Base-by-base conservation (phyloP, 148 eudicot genomes). In the Vaccinium macrocarpon region DNA sequence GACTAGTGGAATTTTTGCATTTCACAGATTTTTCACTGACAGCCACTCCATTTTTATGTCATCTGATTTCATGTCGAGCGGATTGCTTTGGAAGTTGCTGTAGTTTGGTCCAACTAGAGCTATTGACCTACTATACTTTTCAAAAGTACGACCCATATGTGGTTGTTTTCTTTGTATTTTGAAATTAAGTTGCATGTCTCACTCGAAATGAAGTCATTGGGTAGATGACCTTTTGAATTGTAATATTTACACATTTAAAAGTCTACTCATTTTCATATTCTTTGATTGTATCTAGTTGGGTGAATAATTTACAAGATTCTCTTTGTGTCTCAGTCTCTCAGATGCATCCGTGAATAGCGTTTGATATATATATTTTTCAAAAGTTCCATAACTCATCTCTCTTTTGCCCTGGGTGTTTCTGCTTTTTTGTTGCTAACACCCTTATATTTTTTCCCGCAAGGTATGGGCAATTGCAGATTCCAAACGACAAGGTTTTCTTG, bases 391-490 rank as follows among this genome's bases (percentile, higher is more conserved):
- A 2, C 11, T 38, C 13, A 11, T n/a, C 74, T 46, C 82, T 62
- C 72, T 62, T 61, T 23, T 50, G 71, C 14, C 76, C 29, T 50
- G 21, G 13, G 14, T 42, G 38, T 51, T 9, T 19, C 68, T 9
- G 18, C 19, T 9, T 23, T 51, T 35, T 71, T 80, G 25, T 23
- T 23, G 49, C 76, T 72, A 72, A 42, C 49, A 42, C 35, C 38
- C 27, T 56, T 46, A 48, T 64, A 32, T 79, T 46, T 10, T 80
- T 23, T 62, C 72, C 51, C 6, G 10, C 77, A 77, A 96, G 99
- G 92, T 97, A 46, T 97, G 99, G 99, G 98, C 99, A 53, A 87
- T 92, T 71, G 94, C 97, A n/a, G 97, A 97, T 90, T 87, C 98
- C 35, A 95, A 91, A 86, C 87, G 97, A 84, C 95, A 95, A 89